These are phyloP conservation scores for Hanseniaspora nectarophila DNA, from an alignment of 805 yeast genomes.

Conservation along the genomic window DNA sequence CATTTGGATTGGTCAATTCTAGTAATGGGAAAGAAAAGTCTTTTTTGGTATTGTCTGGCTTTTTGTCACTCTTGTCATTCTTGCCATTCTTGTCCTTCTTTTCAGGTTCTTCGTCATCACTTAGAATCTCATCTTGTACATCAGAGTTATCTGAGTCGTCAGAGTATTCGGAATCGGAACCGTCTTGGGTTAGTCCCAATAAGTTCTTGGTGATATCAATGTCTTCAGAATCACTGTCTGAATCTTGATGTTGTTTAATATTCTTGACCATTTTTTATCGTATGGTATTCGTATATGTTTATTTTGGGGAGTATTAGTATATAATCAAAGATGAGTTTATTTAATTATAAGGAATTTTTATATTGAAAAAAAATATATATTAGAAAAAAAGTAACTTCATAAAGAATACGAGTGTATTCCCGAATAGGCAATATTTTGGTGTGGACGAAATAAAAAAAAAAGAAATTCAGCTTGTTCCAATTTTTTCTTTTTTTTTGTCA, in stretches of 20 bases:
- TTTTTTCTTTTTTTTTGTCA: not conserved
- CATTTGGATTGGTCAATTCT: conserved; percentile 26
- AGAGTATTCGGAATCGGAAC: conserved; percentile 30
- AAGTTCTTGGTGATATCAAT: conserved; percentile 54
- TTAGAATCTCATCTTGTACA: conserved; percentile 23
- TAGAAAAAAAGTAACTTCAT: too few relatives aligned
- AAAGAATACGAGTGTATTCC: not conserved
- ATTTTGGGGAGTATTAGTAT: not conserved
- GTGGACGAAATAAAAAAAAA: not conserved
- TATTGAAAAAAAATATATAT: too few relatives aligned
- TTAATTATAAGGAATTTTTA: too few relatives aligned
- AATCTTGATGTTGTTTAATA: not conserved
- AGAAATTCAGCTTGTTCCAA: too few relatives aligned
- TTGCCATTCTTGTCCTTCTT: conserved; percentile 17
- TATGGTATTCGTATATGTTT: not conserved
- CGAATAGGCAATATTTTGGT: not conserved
- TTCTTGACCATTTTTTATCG: not conserved
- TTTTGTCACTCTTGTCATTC: too few relatives aligned
- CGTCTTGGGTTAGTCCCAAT: conserved; percentile 35
- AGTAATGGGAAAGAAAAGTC: conserved; percentile 35
- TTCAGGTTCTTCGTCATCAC: conserved; percentile 36
- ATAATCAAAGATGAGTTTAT: too few relatives aligned
- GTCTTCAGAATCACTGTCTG: conserved; percentile 35
- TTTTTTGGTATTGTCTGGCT: conserved; percentile 13
- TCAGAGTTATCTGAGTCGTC: conserved; percentile 21